Conservation (phyloP, 768 basidiomycete species). For the Psilocybe subaeruginosa region DNA sequence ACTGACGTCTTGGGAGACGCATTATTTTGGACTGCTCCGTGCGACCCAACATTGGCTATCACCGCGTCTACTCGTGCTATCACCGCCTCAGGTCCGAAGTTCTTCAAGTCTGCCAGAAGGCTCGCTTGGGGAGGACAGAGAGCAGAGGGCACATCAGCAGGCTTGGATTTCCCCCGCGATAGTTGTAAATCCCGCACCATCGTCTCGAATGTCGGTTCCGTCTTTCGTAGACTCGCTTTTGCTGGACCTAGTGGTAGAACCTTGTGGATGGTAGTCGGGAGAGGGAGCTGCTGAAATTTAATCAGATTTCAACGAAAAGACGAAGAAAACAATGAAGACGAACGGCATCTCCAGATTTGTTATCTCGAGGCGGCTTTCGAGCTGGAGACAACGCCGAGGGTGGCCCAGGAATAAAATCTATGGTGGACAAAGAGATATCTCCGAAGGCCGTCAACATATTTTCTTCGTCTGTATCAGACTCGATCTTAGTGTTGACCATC, state of each 20-base stretch:
- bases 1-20: constrained; percentile 8
- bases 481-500: neutral
- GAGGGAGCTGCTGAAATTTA: constrained; percentile 2
- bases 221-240: constrained; percentile 11
- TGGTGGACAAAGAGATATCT: constrained; percentile 44
- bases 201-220: constrained; percentile 23
- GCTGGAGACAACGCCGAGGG: constrained; percentile 25
- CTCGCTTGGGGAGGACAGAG: neutral
- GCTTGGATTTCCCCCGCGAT: neutral
- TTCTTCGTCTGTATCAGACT: constrained; percentile 25
- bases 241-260: constrained; percentile 26
- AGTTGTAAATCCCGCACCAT: constrained; percentile 16
- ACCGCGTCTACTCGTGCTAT: constrained; percentile 4
- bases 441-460: constrained; percentile 46
- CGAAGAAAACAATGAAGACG: constrained; percentile 2
- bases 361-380: constrained; percentile 3
- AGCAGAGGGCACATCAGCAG: neutral
- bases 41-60: constrained; percentile 9
- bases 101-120: constrained; percentile 13
- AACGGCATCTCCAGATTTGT: neutral
- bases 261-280: constrained; percentile 26
- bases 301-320: constrained; percentile 1
- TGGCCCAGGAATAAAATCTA: constrained; percentile 36
- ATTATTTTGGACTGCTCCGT: constrained; percentile 22
- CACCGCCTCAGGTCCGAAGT: constrained; percentile 18